These are phyloP conservation scores for Paecilomyces sp. DNA, from an alignment of 2,329 filamentous ascomycete genomes.

Conservation along the genomic window DNA sequence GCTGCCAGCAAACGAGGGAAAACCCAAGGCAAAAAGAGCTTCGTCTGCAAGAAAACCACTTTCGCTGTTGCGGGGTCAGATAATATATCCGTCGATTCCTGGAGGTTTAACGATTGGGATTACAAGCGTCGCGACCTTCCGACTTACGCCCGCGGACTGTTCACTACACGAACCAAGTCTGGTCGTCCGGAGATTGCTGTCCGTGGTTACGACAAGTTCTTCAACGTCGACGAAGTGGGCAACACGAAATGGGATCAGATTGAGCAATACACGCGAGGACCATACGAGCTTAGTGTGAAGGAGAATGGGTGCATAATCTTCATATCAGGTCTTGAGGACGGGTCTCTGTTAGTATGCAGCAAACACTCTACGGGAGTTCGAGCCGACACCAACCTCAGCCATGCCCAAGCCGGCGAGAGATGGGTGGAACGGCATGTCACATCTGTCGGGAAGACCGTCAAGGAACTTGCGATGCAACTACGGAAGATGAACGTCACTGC, in stretches of 20 bases:
- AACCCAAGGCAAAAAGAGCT: conserved; percentile 47
- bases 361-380: conserved; percentile 90
- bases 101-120: conserved; percentile 91
- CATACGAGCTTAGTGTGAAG: conserved; percentile 93
- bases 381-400: conserved; percentile 64
- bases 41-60: conserved; percentile 72
- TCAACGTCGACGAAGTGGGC: conserved; percentile 78
- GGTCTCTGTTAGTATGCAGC: conserved; percentile 89
- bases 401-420: conserved; percentile 74
- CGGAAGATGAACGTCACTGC: conserved; percentile 81
- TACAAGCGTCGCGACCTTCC: conserved; percentile 84
- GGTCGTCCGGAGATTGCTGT: conserved; percentile 70
- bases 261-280: conserved; percentile 65
- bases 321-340: conserved; percentile 83
- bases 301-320: conserved; percentile 99
- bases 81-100: conserved; percentile 71
- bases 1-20: conserved; percentile 41
- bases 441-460: conserved; percentile 67
- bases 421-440: conserved; percentile 76
- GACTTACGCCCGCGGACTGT: conserved; percentile 87
- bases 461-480: conserved; percentile 70
- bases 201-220: conserved; percentile 97
- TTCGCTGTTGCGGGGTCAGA: conserved; percentile 62
- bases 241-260: conserved; percentile 81
- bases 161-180: conserved; percentile 66